Evolutionary conservation across 192 early-diverging fungal genomes (phyloP).

Genomic region (Backusella parvicylindrica): DNA sequence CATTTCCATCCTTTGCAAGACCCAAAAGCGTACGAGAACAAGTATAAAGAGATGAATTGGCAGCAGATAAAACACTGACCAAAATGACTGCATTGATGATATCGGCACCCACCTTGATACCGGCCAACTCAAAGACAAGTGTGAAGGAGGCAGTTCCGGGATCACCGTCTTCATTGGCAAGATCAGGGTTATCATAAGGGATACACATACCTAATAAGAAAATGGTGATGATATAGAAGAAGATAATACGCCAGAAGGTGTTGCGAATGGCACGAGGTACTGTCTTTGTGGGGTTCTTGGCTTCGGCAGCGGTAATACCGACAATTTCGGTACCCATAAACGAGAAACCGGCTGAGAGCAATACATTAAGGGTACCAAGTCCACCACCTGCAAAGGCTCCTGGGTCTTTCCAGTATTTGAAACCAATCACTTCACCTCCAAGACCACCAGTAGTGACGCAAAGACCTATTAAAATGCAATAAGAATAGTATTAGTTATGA

Average conservation of each 20-base stretch:
- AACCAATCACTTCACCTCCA: slow-evolving; percentile 49
- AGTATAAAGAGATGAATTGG: slow-evolving; percentile 80
- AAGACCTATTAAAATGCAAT: slow-evolving; percentile 40
- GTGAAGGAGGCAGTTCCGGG: slow-evolving; percentile 61
- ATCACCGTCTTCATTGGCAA: slow-evolving; percentile 44
- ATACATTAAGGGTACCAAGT: slow-evolving; percentile 56
- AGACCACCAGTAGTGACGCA: slow-evolving; percentile 58
- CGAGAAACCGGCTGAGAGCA: slow-evolving; percentile 74
- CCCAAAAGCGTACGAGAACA: slow-evolving; percentile 74
- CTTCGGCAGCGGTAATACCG: slow-evolving; percentile 83
- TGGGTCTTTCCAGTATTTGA: slow-evolving; percentile 44
- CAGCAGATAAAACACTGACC: slow-evolving; percentile 60
- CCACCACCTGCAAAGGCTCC: slow-evolving; percentile 58
- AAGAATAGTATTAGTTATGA: neutral
- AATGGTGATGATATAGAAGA: slow-evolving; percentile 80
- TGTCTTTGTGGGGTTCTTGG: slow-evolving; percentile 70
- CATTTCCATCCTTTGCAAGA: slow-evolving; percentile 71
- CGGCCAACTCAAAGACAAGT: slow-evolving; percentile 55
- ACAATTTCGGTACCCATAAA: slow-evolving; percentile 84
- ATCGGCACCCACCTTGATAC: slow-evolving; percentile 54
- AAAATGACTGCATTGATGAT: slow-evolving; percentile 67
- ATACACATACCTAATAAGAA: slow-evolving; percentile 79
- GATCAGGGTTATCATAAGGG: slow-evolving; percentile 54
- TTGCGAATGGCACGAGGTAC: slow-evolving; percentile 63
- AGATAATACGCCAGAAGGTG: slow-evolving; percentile 80